Percentiles rank a stretch among this genome's conserved stretches.
These are phyloP conservation scores for Pachysandra terminalis DNA, from an alignment of 164 flowering plant genomes.

Conservation along the genomic window DNA sequence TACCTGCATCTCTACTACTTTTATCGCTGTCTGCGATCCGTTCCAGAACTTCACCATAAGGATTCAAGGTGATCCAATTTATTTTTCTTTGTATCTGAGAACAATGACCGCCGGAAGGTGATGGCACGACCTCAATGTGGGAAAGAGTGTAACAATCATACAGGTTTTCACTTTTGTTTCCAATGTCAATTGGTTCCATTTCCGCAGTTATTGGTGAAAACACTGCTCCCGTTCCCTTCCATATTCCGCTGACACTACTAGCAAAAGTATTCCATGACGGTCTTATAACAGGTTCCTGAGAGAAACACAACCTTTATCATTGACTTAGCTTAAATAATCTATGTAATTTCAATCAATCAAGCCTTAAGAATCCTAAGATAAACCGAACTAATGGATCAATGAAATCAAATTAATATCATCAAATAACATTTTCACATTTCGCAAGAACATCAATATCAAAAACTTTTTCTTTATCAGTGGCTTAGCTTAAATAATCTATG, in stretches of 20 bases:
- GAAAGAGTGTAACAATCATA: conserved; percentile 85
- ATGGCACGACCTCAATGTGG: conserved; percentile 44
- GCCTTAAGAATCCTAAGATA: too few species aligned
- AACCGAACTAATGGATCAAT: too few species aligned
- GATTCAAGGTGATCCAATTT: conserved; percentile 86
- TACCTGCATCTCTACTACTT: conserved; percentile 18
- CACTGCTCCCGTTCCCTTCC: conserved; percentile 98
- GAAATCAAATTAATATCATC: too few species aligned
- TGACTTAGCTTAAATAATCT: too few species aligned
- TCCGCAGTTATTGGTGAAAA: conserved; percentile 92
- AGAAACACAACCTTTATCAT: not conserved
- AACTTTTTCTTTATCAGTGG: too few species aligned
- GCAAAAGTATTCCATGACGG: conserved; percentile 87
- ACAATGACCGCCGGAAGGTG: conserved; percentile 32
- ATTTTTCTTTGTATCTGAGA: conserved; percentile 62
- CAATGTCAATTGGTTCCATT: conserved; percentile 90
- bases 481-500: too few species aligned
- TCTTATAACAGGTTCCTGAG: conserved; percentile 90
- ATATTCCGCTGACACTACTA: conserved; percentile 94
- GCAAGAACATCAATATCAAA: too few species aligned
- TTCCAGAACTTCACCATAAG: conserved; percentile 63
- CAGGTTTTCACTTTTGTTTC: conserved; percentile 54
- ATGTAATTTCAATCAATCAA: too few species aligned
- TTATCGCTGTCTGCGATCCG: conserved; percentile 18
- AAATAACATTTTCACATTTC: too few species aligned